A percentile compares a stretch with the other conserved stretches of the same genome.
phyloP scores from a whole-genome alignment of 2,329 filamentous ascomycete species.

The Aureobasidium leucospermi region DNA sequence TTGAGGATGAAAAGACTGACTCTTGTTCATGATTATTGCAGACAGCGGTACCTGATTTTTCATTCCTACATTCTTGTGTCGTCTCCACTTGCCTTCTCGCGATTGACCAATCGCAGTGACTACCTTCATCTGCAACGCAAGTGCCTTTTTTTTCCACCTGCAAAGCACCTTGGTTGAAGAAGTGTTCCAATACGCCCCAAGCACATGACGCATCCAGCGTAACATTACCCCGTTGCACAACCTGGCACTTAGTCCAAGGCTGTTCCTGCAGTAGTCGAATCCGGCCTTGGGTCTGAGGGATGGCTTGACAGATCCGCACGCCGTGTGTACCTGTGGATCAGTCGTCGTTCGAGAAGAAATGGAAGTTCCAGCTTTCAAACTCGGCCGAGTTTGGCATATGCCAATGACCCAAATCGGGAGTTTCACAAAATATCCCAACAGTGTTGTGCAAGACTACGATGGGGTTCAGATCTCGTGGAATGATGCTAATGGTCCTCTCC shows the following conservation, averaged over 20 bases:
- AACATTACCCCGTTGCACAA: neutral
- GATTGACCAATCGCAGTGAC: neutral
- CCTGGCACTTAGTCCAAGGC: neutral
- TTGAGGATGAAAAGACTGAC: constrained; percentile 11
- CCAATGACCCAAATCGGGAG: neutral
- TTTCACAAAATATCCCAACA: neutral
- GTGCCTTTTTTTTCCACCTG: neutral
- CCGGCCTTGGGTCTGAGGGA: neutral
- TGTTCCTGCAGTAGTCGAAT: constrained; percentile 14
- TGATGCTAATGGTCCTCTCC: neutral
- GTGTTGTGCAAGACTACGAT: neutral
- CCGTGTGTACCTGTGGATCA: constrained; percentile 3
- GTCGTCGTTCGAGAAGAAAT: constrained; percentile 8
- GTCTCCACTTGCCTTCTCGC: neutral
- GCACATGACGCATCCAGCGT: neutral
- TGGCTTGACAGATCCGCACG: constrained; percentile 10
- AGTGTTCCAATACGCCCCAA: neutral
- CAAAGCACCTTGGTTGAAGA: neutral
- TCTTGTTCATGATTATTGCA: constrained; percentile 10
- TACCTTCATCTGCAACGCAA: neutral
- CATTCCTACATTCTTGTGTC: neutral
- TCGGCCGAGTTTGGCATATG: constrained; percentile 9
- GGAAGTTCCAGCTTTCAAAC: neutral
- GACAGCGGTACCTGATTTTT: constrained; percentile 9
- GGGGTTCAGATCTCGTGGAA: neutral